phyloP scores from a whole-genome alignment of 73 alveolate species.

The Paramecium tetraurelia region DNA sequence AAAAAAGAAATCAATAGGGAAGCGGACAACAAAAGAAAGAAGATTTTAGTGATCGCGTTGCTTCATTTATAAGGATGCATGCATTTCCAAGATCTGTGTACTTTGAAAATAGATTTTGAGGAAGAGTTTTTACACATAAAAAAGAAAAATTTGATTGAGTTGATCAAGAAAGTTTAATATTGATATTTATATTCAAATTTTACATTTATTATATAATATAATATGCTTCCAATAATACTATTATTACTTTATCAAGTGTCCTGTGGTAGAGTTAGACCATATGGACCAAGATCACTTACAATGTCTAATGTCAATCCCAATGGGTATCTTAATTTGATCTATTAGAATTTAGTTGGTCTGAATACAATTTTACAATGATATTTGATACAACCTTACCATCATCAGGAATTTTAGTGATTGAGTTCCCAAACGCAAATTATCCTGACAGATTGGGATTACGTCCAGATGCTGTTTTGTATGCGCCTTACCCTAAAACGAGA shows the following conservation, averaged over 20 bases:
- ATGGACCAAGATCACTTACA: constrained; percentile 9
- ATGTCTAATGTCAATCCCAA: constrained; percentile 31
- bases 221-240: background rate
- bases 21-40: background rate
- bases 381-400: constrained; percentile 33
- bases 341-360: constrained; percentile 8
- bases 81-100: background rate
- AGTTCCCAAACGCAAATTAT: background rate
- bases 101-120: background rate
- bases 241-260: background rate
- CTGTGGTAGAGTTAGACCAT: constrained; percentile 1
- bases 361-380: constrained; percentile 29
- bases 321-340: background rate
- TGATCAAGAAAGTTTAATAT: background rate
- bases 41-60: background rate
- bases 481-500: background rate
- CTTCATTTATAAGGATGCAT: background rate
- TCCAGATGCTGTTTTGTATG: background rate
- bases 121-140: background rate
- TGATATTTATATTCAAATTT: background rate
- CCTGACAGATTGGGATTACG: constrained; percentile 25
- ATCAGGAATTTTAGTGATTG: background rate
- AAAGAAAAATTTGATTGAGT: background rate
- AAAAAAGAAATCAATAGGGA: background rate
- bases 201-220: background rate